Evolutionary conservation across 192 early-diverging fungal species (phyloP), one percentile per base, ranked within the genome.

Genomic region (Pilaira anomala): DNA sequence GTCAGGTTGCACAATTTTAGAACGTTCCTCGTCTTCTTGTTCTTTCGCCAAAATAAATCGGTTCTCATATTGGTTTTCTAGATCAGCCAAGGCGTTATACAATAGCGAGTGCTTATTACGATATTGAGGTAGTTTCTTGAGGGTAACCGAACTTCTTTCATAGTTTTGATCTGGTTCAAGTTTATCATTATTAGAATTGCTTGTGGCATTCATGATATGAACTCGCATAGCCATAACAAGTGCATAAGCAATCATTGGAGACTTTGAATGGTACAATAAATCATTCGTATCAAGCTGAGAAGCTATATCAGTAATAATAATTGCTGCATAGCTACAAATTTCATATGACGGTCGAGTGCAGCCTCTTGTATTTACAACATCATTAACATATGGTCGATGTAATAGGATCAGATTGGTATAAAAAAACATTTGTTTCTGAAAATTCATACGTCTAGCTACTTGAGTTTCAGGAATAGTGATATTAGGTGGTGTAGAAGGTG

Each of bases 351-450:
- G 56, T 16, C 46, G 55, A 3, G 55, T 58, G 19, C 26, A 48
- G 18, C 25, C 69, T 36, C 72, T 67, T 3, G 68, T 73, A 12
- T 75, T 59, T 18, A 55, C 53, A 29, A 65, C 68, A 11, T 75
- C 77, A 14, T 69, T 67, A 54, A 82, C 79, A 56, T 82, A 82
- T 2, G 80, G 80, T 45, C 78, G 66, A 48, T 82, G 80, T 48
- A 79, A 57, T 11, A 76, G 39, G 25, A 82, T 82, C 21, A 82
- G 30, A 7, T 69, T 68, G 0, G 78, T 75, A 48, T 79, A 65
- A 48, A 77, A 76, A 18, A 55, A 55, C 18, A 55, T 21, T 11
- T 33, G 28, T n/a, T 55, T 21, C 72, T 69, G 61, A 76, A 67
- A 57, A 65, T 69, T 19, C 63, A 53, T 19, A 63, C 53, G 39